phyloP scores from a whole-genome alignment of 257 asterid genomes.

The Solanum corneliomulleri region DNA sequence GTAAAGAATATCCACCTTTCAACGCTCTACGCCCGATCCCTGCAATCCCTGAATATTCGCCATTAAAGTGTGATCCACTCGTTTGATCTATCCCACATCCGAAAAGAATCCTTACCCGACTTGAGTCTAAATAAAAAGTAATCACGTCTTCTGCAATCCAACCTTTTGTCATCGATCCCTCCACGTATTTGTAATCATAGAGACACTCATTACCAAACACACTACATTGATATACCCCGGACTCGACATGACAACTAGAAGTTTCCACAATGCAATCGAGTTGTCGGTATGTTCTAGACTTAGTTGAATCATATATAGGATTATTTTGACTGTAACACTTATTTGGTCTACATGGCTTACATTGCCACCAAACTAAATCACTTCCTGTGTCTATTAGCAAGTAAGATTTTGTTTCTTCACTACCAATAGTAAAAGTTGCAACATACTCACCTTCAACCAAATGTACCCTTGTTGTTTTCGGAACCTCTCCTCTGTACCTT shows the following conservation, averaged over 20 bases:
- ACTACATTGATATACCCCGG: neutral
- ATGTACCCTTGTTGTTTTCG: neutral
- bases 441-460: neutral
- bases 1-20: neutral
- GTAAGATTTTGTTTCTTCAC: neutral
- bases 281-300: neutral
- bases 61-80: neutral
- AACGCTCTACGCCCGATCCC: neutral
- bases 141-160: neutral
- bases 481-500: neutral
- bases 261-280: neutral
- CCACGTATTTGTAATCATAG: neutral
- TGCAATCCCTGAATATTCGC: neutral
- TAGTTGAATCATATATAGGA: neutral
- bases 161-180: neutral
- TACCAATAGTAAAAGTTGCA: neutral
- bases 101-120: neutral
- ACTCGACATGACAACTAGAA: neutral
- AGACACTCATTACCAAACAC: neutral
- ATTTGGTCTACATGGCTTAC: neutral
- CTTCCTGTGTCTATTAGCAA: neutral
- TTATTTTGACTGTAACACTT: neutral
- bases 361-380: neutral
- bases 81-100: neutral
- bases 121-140: neutral